These are phyloP conservation scores for Fusarium pseudonygamai DNA, from an alignment of 2,329 filamentous ascomycete species.

Conservation along the genomic window DNA sequence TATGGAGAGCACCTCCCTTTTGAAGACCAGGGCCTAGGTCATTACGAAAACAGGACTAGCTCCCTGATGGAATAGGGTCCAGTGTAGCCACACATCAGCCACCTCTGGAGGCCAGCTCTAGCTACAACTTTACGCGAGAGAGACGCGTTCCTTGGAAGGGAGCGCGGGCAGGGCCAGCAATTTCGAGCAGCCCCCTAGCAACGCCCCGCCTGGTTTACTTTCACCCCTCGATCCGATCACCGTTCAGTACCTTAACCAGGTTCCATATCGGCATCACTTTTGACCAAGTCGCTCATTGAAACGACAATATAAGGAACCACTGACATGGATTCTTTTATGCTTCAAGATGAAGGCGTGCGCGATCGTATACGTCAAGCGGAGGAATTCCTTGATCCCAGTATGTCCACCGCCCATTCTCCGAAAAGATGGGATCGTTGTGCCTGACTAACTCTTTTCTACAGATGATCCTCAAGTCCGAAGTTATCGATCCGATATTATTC, in stretches of 20 bases:
- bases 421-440: neutral
- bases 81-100: conserved; percentile 10
- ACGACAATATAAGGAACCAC: conserved; percentile 12
- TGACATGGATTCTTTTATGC: conserved; percentile 76
- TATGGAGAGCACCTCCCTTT: neutral
- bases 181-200: conserved; percentile 26
- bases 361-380: conserved; percentile 88
- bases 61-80: neutral
- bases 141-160: conserved; percentile 28
- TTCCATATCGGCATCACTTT: conserved; percentile 7
- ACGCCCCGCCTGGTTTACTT: conserved; percentile 30
- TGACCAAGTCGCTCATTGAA: conserved; percentile 13
- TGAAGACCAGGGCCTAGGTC: conserved; percentile 5
- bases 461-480: conserved; percentile 69
- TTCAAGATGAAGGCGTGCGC: conserved; percentile 84
- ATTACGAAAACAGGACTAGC: conserved; percentile 26
- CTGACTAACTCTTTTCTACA: conserved; percentile 41
- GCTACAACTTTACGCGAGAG: conserved; percentile 43
- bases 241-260: neutral
- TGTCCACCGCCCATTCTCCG: conserved; percentile 44
- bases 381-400: conserved; percentile 95
- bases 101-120: neutral
- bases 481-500: conserved; percentile 88
- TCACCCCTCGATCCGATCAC: conserved; percentile 27
- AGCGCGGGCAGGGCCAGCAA: conserved; percentile 24